These are phyloP conservation scores for Phaeosphaeriaceae sp. DNA, from an alignment of 2,329 filamentous ascomycete species.

Conservation along the genomic window DNA sequence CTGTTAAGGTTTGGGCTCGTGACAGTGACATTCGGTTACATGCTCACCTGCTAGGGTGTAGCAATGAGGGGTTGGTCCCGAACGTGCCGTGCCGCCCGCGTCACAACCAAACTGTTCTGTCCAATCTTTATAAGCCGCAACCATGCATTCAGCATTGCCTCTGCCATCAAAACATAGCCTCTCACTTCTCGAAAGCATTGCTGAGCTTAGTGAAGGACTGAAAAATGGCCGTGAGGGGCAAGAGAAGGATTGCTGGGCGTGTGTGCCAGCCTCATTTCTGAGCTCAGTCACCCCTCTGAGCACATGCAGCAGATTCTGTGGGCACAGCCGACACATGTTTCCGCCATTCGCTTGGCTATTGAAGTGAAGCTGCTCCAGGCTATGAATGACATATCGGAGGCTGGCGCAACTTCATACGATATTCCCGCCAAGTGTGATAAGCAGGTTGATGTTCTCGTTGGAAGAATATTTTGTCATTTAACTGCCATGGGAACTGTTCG, in stretches of 20 bases:
- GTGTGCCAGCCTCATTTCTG: conserved; percentile 28
- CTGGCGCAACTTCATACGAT: conserved; percentile 13
- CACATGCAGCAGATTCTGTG: conserved; percentile 28
- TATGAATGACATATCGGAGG: conserved; percentile 12
- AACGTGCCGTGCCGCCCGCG: background rate
- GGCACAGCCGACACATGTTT: conserved; percentile 30
- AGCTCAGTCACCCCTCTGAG: conserved; percentile 32
- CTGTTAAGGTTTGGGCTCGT: too few relatives aligned
- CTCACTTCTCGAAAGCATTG: conserved; percentile 26
- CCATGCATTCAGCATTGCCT: conserved; percentile 1
- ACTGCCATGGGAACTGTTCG: conserved; percentile 30
- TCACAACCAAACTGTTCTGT: background rate
- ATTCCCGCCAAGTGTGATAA: conserved; percentile 24
- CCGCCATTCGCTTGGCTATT: conserved; percentile 24
- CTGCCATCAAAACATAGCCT: conserved; percentile 18
- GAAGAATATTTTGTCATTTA: conserved; percentile 37
- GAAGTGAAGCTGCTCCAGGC: conserved; percentile 34
- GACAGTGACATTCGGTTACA: too few relatives aligned
- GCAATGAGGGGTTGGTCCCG: background rate
- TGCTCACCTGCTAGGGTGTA: background rate
- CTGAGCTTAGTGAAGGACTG: conserved; percentile 22
- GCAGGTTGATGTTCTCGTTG: conserved; percentile 27
- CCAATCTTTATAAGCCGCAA: background rate
- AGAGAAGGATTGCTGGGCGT: conserved; percentile 27
- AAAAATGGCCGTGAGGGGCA: conserved; percentile 21